Base-by-base conservation (phyloP, 2,329 filamentous ascomycete species). In the Didymella pomorum region DNA sequence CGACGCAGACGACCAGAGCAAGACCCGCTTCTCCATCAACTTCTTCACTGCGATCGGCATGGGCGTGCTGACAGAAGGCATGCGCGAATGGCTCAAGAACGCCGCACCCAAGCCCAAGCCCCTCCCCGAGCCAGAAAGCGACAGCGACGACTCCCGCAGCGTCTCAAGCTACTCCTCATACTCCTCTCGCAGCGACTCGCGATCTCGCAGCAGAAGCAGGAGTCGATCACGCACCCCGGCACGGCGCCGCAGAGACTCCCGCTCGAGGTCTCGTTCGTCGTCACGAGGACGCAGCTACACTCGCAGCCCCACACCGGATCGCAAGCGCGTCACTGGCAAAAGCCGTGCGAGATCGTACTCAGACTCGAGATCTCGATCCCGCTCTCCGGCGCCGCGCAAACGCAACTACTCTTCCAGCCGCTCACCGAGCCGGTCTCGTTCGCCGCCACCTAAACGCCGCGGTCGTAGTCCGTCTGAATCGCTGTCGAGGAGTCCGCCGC, bases 21-120 rank as follows among this genome's bases (percentile, higher is more conserved):
- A 97, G 78, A 93, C 93, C 37, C 88, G 94, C 52, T 99, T 99
- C 82, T 92, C 93, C 49, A 97, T 99, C 87, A 99, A 99, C 79
- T 99, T 97, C 83, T 98, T 99, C 77, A 99, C 95, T 10, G 95
- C 93, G 71, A 96, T 99, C 70, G 93, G 93, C 58, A 96, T 99
- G 91, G 95, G 95, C 74, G 87, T 87, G 23, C 84, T 99, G 61
- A 99, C 95, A 2, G 95, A 99, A 74, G 91, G 93, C 66, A 96
- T 97, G 92, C 89, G 95, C 76, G 92, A 96, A 71, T 88, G 89
- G 73, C 84, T 99, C 56, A 90, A 93, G 75, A 97, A 93, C 72
- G 69, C 61, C 33, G 87, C 96, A 78, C 93, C 93, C 12, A 95
- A 96, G 74, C 93, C 93, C 2, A 84, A 90, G 1, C 87, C 92